Base-by-base conservation (phyloP, 805 yeast species). In the Suhomyces sp. region DNA sequence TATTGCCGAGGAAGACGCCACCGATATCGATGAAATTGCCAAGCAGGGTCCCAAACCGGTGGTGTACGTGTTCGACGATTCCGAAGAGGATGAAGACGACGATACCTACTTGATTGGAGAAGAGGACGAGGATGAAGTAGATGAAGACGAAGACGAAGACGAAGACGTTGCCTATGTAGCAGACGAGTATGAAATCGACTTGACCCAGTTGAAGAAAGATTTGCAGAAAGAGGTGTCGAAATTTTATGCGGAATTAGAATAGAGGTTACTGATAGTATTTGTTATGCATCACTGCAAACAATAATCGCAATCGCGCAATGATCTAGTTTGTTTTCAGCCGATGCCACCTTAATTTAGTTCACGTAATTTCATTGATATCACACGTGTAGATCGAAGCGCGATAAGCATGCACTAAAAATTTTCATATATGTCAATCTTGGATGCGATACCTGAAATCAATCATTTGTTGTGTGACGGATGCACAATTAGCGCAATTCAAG, bases 71-170 rank as follows among this genome's bases (percentile, higher is more conserved):
- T 41, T 46, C 22, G 52, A 48, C 23, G 49, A 50, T n/a, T 55
- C 49, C 4, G 62, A 54, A n/a, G 59, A 58, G n/a, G 60, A 57
- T 8, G 63, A 57, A 10, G 49, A 44, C 8, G 57, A 55, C 40
- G 59, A 52, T n/a, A 53, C 49, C 5, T 53, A 44, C 15, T 54
- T 53, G 13, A 57, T 50, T 9, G 47, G 36, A 8, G 55, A 44
- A 13, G 48, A 47, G 3, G 51, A 33, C 6, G 59, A 48, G 13
- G 49, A 44, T 6, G 57, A 47, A n/a, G 57, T 48, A 12, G 53
- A 47, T 9, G 50, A 6, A 15, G 47, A 27, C 15, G 59, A 46
- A 1, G 54, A 45, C 5, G 50, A 6, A 15, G 47, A 27, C 15
- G 59, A 46, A 1, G 54, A 45, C 5, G 57, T 48, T 2, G 45